Base-by-base conservation (phyloP, 2,329 filamentous ascomycete genomes). In the Ophiostoma tasmaniense region DNA sequence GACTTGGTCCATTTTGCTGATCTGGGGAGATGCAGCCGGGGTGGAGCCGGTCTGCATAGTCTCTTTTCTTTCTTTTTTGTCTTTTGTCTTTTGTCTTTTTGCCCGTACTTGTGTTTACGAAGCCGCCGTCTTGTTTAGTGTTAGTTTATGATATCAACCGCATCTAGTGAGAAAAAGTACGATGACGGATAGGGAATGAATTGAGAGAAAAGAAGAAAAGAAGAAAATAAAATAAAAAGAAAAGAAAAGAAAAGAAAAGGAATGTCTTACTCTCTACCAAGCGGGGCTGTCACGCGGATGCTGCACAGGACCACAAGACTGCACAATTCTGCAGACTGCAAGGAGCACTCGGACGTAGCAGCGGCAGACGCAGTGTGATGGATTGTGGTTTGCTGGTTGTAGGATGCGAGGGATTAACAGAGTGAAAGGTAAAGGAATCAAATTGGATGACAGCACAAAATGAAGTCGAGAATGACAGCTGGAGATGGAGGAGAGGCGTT, bases 21-120 rank as follows among this genome's bases (percentile, higher is more conserved):
- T 69, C 62, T 52, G 67, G 55, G 68, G 59, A 39, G 66, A 50
- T 45, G 68, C 65, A 39, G 61, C 33, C 5, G 25, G 28, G 55
- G 66, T 67, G 68, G 68, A 25, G 45, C 66, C 68, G 52, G 68
- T 28, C 64, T 62, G 59, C 64, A 69, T 33, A 33, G 33, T 33
- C 33, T 33, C 8, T 8, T 33, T 33, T 33, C 8, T 8, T 33
- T 33, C 8, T 6, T 4, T 33, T 8, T 33, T 33, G 5, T 33
- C 33, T 8, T 33, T 33, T 8, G 33, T 33, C 50, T 55, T 55
- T 5, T 55, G 22, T 39, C 37, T 39, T 39, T 39, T 39, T 39
- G 37, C 37, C 37, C 13, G 37, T 39, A 39, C 13, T 39, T 39
- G 11, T 39, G 11, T 13, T 13, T 39, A 14, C 37, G 2, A 39